Evolutionary conservation across 345 rosid genomes (phyloP), one percentile per base, ranked within the genome.

Genomic region (Eucalyptus sp.): DNA sequence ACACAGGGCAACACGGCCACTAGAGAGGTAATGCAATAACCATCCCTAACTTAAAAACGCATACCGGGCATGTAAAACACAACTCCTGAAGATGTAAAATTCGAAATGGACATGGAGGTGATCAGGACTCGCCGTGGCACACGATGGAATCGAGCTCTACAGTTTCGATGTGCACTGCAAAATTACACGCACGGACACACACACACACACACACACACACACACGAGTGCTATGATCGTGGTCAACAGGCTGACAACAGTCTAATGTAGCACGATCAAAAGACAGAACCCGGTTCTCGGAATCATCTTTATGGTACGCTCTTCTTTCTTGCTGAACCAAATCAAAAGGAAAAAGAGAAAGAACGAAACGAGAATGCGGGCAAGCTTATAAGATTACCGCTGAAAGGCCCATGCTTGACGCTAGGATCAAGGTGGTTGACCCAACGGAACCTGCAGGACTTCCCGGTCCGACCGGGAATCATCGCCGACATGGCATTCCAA

Each of bases 361-460:
- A 29, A 6, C 15, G 44, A 48, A 50, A 17, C 41, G 29, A 27
- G 33, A 50, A 43, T 24, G 18, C 33, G 11, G 79, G 33, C 10
- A 80, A 56, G 85, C 37, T 83, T 27, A 20, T 76, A 20, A 24
- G 83, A 76, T 76, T 92, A 96, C 97, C 97, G 79, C 96, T 92
- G 86, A 97, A 97, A 10, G 99, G 96, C 90, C 94, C 93, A 88
- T 95, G 94, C 92, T 94, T 94, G 88, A 97, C 93, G 64, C 94
- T 79, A 17, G 98, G 98, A 88, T 96, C 95, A 66, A 97, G 98
- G 94, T 96, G 98, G 91, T 97, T 97, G 92, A 96, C 96, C 98
- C 99, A 96, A 27, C 97, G 96, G 89, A 96, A 96, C 84, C 98
- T 96, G 89, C 98, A 95, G 50, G 98, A 97, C 93, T 95, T 95